Percentiles rank a stretch among this genome's conserved stretches.
Conservation (phyloP, 768 basidiomycete species). For the Lentinula boryana region DNA sequence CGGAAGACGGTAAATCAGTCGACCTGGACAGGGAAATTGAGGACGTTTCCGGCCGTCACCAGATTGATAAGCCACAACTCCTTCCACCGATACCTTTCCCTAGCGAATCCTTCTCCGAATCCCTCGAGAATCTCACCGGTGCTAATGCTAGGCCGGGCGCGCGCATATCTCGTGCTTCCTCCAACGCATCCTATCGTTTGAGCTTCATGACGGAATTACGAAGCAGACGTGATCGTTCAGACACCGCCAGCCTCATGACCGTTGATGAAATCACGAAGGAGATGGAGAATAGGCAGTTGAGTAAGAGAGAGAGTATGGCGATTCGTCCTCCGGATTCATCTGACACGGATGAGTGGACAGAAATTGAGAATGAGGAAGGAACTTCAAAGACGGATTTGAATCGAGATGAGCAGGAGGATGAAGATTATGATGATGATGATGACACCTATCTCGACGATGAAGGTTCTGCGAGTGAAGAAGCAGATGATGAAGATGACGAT, state of each 20-base stretch:
- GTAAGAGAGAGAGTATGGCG: slow-evolving; percentile 49
- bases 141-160: slow-evolving; percentile 28
- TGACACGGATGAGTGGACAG: slow-evolving; percentile 69
- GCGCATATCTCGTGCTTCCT: slow-evolving; percentile 42
- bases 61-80: slow-evolving; percentile 37
- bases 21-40: slow-evolving; percentile 47
- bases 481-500: slow-evolving; percentile 41
- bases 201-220: slow-evolving; percentile 80
- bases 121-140: slow-evolving; percentile 52
- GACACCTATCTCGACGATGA: slow-evolving; percentile 37
- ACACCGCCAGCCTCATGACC: slow-evolving; percentile 88
- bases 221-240: slow-evolving; percentile 77
- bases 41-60: slow-evolving; percentile 5
- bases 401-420: slow-evolving; percentile 29
- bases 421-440: slow-evolving; percentile 45
- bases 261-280: slow-evolving; percentile 98
- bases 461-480: slow-evolving; percentile 28
- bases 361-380: slow-evolving; percentile 51
- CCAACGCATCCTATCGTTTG: slow-evolving; percentile 52
- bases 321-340: slow-evolving; percentile 25
- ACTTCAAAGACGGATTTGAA: slow-evolving; percentile 27
- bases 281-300: slow-evolving; percentile 72
- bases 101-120: slow-evolving; percentile 75
- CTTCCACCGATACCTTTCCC: slow-evolving; percentile 77
- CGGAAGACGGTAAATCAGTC: slow-evolving; percentile 62